These are phyloP conservation scores for Croton laevigatus DNA, from an alignment of 441 rosid species.

Conservation along the genomic window DNA sequence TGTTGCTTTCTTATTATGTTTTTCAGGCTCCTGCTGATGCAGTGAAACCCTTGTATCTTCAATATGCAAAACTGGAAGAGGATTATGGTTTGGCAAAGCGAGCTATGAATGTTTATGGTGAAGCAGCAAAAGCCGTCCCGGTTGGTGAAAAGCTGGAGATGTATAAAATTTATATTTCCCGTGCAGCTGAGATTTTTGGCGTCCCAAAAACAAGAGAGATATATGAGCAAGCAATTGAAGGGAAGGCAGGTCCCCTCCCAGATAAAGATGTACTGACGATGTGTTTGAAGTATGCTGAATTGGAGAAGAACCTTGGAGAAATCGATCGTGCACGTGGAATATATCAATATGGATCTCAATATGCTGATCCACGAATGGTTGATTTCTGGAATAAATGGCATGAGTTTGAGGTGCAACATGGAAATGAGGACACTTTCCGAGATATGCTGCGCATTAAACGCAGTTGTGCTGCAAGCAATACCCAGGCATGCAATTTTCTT, in stretches of 20 bases:
- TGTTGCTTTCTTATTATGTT: conserved; percentile 22
- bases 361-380: conserved; percentile 77
- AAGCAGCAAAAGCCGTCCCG: conserved; percentile 87
- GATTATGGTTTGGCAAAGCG: conserved; percentile 94
- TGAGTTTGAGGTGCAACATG: conserved; percentile 92
- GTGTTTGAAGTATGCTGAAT: conserved; percentile 85
- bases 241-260: conserved; percentile 57
- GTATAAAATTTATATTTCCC: conserved; percentile 89
- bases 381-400: conserved; percentile 96
- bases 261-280: conserved; percentile 88
- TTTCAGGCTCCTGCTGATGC: conserved; percentile 83
- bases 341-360: conserved; percentile 80
- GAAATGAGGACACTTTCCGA: conserved; percentile 92
- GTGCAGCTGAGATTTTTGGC: conserved; percentile 89
- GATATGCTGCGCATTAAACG: conserved; percentile 91
- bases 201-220: conserved; percentile 92
- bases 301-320: conserved; percentile 92
- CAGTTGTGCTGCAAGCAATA: conserved; percentile 84
- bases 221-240: conserved; percentile 87
- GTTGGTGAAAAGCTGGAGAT: conserved; percentile 69
- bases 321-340: conserved; percentile 81
- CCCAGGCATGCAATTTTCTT: conserved; percentile 51
- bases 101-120: conserved; percentile 93
- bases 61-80: conserved; percentile 94
- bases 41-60: conserved; percentile 86